These are phyloP conservation scores for Gaeumannomyces sp. DNA, from an alignment of 2,329 filamentous ascomycete genomes.

Conservation along the genomic window DNA sequence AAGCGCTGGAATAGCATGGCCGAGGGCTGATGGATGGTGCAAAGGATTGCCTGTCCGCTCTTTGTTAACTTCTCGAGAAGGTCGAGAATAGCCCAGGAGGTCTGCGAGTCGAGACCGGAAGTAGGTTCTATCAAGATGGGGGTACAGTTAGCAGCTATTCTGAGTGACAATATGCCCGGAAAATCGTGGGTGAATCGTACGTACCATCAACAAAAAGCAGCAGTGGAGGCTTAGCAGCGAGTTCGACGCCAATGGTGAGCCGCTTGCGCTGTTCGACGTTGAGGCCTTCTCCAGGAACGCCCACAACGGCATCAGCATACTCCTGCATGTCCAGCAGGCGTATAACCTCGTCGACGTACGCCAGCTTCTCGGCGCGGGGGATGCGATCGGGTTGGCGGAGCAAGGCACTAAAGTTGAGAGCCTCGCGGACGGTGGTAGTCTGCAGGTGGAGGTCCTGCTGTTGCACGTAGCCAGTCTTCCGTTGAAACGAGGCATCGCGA, in stretches of 20 bases:
- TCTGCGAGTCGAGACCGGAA: constrained; percentile 67
- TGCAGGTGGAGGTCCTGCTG: constrained; percentile 56
- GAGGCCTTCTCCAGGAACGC: constrained; percentile 53
- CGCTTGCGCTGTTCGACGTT: constrained; percentile 58
- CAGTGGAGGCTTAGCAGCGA: constrained; percentile 50
- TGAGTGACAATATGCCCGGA: background rate
- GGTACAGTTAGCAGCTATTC: background rate
- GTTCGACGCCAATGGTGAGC: constrained; percentile 55
- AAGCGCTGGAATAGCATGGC: constrained; percentile 42
- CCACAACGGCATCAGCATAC: constrained; percentile 60
- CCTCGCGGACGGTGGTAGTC: constrained; percentile 50
- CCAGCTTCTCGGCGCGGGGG: constrained; percentile 50
- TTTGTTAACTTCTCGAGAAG: constrained; percentile 60
- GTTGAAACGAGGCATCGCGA: constrained; percentile 39
- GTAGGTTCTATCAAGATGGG: constrained; percentile 46
- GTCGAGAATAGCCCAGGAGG: constrained; percentile 65
- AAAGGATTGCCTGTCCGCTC: constrained; percentile 42
- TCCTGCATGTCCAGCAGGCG: constrained; percentile 61
- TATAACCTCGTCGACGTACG: constrained; percentile 59
- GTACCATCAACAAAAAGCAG: constrained; percentile 57
- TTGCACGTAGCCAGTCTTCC: constrained; percentile 62
- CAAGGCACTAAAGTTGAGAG: constrained; percentile 48
- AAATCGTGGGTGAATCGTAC: background rate
- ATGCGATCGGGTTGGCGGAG: constrained; percentile 50
- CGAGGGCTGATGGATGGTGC: constrained; percentile 46